These are phyloP conservation scores for Paratinospora sagittata DNA, from an alignment of 164 flowering plant genomes.

Conservation along the genomic window DNA sequence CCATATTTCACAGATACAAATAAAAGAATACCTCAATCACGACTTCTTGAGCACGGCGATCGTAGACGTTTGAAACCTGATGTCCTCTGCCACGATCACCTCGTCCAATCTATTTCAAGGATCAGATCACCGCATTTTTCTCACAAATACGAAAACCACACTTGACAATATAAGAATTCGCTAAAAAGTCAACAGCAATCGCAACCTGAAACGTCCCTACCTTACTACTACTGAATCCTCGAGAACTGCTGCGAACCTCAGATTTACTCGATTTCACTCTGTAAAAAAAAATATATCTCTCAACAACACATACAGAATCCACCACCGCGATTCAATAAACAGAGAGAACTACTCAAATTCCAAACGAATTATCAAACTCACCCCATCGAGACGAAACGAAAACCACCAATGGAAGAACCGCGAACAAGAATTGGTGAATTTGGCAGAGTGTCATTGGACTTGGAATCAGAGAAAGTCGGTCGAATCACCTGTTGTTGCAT, in stretches of 20 bases:
- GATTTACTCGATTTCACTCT: conserved; percentile 33
- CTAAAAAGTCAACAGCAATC: too few relatives aligned
- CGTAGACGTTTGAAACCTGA: conserved; percentile 25
- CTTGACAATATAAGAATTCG: too few relatives aligned
- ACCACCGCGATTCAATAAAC: background rate
- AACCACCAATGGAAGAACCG: background rate
- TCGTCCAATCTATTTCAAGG: conserved; percentile 27
- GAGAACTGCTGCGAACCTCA: conserved; percentile 3
- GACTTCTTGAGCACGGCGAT: conserved; percentile 30
- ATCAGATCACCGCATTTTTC: conserved; percentile 3
- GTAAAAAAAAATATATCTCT: background rate
- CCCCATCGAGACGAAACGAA: conserved; percentile 10
- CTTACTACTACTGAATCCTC: background rate
- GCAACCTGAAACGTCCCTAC: background rate
- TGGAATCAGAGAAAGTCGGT: conserved; percentile 5
- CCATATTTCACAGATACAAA: background rate
- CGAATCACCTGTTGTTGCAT: background rate
- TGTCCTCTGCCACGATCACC: conserved; percentile 19
- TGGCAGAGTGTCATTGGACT: background rate
- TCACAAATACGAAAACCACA: too few relatives aligned
- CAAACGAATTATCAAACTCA: background rate
- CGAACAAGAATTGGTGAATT: background rate
- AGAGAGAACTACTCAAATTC: background rate
- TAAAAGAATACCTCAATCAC: conserved; percentile 42
- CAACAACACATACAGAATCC: background rate